phyloP scores from a whole-genome alignment of 352 stramenopile species.

The Pythium phragmiticola region DNA sequence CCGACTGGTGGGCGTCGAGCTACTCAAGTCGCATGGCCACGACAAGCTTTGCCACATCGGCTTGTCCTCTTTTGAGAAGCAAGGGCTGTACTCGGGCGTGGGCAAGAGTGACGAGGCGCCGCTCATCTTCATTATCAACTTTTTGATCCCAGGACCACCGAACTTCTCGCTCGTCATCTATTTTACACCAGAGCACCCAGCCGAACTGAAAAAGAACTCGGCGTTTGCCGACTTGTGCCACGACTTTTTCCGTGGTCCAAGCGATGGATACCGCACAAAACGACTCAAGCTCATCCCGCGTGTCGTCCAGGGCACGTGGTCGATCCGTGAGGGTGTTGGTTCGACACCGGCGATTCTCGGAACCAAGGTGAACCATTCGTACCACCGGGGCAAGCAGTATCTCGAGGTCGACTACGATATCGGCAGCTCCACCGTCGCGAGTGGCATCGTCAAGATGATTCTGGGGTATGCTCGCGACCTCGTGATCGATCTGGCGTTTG shows the following conservation, averaged over 20 bases:
- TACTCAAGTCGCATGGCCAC: constrained; percentile 42
- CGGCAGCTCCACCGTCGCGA: constrained; percentile 67
- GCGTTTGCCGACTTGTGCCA: constrained; percentile 69
- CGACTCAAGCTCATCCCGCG: constrained; percentile 90
- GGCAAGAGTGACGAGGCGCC: constrained; percentile 29
- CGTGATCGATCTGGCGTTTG: constrained; percentile 81
- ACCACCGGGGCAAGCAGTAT: constrained; percentile 64
- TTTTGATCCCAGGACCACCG: constrained; percentile 70
- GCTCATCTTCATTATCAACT: constrained; percentile 81
- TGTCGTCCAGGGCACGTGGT: constrained; percentile 88
- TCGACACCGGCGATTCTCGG: constrained; percentile 89
- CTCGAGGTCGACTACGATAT: constrained; percentile 84
- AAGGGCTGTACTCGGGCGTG: constrained; percentile 26
- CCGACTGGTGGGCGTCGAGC: constrained; percentile 64
- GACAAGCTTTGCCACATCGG: constrained; percentile 64
- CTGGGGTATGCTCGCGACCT: constrained; percentile 63
- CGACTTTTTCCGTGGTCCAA: constrained; percentile 51
- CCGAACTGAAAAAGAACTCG: constrained; percentile 62
- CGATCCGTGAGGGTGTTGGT: constrained; percentile 84
- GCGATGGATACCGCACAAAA: constrained; percentile 69
- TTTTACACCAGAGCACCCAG: constrained; percentile 66
- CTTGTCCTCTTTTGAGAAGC: constrained; percentile 59
- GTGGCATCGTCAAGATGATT: constrained; percentile 68
- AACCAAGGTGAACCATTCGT: constrained; percentile 87
- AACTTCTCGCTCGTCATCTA: constrained; percentile 77